These are phyloP conservation scores for Salix suchowensis DNA, from an alignment of 345 rosid genomes.

Conservation along the genomic window DNA sequence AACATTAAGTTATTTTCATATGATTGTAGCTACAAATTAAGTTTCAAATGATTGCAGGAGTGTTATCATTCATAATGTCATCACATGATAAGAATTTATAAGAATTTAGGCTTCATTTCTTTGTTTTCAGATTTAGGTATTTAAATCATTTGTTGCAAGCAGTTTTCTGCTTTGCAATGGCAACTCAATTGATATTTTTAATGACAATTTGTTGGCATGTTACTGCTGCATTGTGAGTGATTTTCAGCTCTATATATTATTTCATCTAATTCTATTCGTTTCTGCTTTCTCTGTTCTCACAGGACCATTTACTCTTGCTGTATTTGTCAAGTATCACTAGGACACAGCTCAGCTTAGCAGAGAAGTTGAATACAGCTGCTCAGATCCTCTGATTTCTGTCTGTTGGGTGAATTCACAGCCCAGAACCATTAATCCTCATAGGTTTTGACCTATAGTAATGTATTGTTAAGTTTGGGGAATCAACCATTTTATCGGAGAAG, in stretches of 20 bases:
- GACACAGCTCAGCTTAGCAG: conserved; percentile 87
- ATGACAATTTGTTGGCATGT: not conserved
- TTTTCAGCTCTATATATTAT: not conserved
- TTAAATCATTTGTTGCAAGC: too few relatives aligned
- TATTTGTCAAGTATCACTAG: conserved; percentile 87
- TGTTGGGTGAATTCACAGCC: not conserved
- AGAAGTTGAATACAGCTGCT: conserved; percentile 89
- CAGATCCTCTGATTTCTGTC: conserved; percentile 48
- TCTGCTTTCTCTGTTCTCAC: conserved; percentile 5
- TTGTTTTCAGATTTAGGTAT: not conserved
- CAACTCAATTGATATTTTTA: not conserved
- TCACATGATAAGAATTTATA: not conserved
- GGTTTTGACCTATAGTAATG: not conserved
- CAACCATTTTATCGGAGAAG: not conserved
- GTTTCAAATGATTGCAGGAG: not conserved
- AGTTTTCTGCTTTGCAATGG: too few relatives aligned
- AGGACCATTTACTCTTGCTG: conserved; percentile 80
- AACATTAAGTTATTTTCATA: conserved; percentile 4
- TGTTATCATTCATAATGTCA: not conserved
- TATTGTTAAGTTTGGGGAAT: not conserved
- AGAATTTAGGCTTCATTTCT: not conserved
- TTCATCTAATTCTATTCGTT: not conserved
- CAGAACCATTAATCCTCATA: not conserved
- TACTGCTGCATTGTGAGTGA: not conserved
- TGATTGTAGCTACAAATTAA: not conserved